phyloP scores from a whole-genome alignment of 768 basidiomycete species.

The Solioccasus polychromus region DNA sequence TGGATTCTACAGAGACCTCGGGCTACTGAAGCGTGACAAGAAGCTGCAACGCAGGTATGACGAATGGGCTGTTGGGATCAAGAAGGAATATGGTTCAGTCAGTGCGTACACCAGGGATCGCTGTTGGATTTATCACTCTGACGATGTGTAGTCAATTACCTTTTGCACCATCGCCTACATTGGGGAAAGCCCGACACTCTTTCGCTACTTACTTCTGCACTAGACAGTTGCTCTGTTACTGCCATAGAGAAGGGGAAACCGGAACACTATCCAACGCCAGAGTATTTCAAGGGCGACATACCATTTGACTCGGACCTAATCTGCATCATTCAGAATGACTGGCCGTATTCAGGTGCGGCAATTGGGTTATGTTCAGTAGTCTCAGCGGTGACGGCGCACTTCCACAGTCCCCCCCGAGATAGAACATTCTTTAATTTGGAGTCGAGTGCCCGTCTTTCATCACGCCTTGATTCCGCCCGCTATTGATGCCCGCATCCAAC shows the following conservation, averaged over 20 bases:
- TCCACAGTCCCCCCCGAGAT: conserved; percentile 60
- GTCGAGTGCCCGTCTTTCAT: conserved; percentile 68
- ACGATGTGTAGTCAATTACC: conserved; percentile 56
- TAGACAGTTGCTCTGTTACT: conserved; percentile 38
- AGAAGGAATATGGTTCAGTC: conserved; percentile 58
- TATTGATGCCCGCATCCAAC: conserved; percentile 56
- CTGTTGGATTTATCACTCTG: background rate
- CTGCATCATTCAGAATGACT: conserved; percentile 78
- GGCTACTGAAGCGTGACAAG: conserved; percentile 72
- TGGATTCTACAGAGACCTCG: conserved; percentile 59
- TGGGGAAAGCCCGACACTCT: conserved; percentile 73
- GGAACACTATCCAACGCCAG: conserved; percentile 27
- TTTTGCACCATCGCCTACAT: conserved; percentile 63
- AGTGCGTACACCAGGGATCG: conserved; percentile 42
- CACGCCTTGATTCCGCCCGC: conserved; percentile 48
- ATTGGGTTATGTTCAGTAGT: background rate
- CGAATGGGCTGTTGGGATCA: conserved; percentile 54
- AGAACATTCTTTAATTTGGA: conserved; percentile 79
- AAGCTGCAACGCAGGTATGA: conserved; percentile 67
- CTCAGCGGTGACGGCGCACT: background rate
- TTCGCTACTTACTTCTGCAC: conserved; percentile 54
- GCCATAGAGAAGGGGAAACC: background rate
- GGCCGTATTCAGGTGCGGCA: conserved; percentile 78
- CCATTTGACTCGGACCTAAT: conserved; percentile 47
- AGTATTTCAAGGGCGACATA: conserved; percentile 66